Conservation (phyloP, 495 filamentous ascomycete genomes). For the Talaromyces ruber region DNA sequence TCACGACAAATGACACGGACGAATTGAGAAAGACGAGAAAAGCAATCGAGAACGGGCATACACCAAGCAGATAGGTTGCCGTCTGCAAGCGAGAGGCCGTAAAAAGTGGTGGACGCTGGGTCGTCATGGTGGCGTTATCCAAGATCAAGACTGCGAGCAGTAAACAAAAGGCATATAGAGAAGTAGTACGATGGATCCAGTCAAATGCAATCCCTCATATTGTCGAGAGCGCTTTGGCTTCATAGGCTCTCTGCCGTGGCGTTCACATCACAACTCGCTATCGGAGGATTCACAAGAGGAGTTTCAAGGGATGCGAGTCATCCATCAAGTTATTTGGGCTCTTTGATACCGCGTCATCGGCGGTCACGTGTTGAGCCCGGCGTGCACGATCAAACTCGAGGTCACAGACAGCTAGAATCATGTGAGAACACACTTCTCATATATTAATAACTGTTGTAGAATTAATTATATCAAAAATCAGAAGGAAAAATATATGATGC, state of each 20-base stretch:
- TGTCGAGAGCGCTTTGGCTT: not conserved
- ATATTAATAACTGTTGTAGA: not conserved
- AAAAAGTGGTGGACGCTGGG: slow-evolving; percentile 33
- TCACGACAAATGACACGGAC: slow-evolving; percentile 88
- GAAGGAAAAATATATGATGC: not conserved
- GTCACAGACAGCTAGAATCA: not conserved
- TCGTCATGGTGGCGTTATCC: slow-evolving; percentile 15
- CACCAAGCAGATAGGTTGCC: slow-evolving; percentile 74
- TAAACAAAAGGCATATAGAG: not conserved
- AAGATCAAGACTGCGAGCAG: no score
- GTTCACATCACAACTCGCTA: not conserved
- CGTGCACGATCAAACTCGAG: not conserved
- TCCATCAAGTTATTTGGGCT: not conserved
- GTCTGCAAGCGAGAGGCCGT: slow-evolving; percentile 67
- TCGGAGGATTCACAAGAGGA: not conserved
- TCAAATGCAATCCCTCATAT: not conserved
- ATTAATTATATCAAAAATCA: not conserved
- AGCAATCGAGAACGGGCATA: slow-evolving; percentile 90
- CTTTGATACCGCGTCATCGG: not conserved
- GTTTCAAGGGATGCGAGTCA: not conserved
- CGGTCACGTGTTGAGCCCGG: not conserved
- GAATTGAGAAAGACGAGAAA: slow-evolving; percentile 98
- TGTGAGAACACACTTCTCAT: not conserved
- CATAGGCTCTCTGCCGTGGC: not conserved
- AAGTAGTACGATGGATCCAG: not conserved